These are phyloP conservation scores for Cladosporium sphaerospermum DNA, from an alignment of 2,329 filamentous ascomycete species.

Conservation along the genomic window DNA sequence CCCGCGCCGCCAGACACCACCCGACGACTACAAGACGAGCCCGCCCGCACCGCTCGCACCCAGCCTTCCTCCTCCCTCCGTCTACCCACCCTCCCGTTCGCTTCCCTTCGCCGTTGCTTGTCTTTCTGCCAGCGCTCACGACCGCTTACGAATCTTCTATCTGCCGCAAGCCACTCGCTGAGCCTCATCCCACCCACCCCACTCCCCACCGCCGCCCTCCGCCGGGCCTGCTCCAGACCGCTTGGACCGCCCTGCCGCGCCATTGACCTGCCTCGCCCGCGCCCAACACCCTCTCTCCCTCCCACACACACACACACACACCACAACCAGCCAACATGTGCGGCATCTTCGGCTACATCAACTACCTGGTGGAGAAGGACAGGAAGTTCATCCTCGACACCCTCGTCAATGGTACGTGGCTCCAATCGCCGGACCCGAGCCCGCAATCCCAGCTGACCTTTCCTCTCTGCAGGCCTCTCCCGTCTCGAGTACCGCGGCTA, in stretches of 20 bases:
- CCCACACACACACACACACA: not conserved
- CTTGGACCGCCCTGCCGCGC: not conserved
- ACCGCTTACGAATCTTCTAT: not conserved
- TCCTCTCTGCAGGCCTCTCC: slow-evolving; percentile 62
- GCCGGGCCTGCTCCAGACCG: not conserved
- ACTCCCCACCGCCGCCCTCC: not conserved
- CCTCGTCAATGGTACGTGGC: slow-evolving; percentile 80
- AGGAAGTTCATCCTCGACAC: slow-evolving; percentile 93
- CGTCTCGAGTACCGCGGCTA: slow-evolving; percentile 98
- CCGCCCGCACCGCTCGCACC: not conserved
- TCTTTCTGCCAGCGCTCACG: not conserved
- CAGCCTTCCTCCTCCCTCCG: not conserved
- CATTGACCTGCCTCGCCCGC: not conserved
- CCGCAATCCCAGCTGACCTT: slow-evolving; percentile 20
- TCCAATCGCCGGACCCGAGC: not conserved
- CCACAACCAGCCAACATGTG: slow-evolving; percentile 6
- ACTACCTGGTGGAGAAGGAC: slow-evolving; percentile 99
- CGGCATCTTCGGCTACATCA: slow-evolving; percentile 97
- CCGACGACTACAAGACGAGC: not conserved
- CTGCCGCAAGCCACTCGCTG: not conserved
- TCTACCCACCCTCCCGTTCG: not conserved
- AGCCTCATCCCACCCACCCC: not conserved
- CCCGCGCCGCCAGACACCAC: not conserved
- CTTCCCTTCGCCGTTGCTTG: not conserved
- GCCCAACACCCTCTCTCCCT: not conserved